These are phyloP conservation scores for Aspergillus oerlinghausenensis DNA, from an alignment of 2,329 filamentous ascomycete species.

Conservation along the genomic window DNA sequence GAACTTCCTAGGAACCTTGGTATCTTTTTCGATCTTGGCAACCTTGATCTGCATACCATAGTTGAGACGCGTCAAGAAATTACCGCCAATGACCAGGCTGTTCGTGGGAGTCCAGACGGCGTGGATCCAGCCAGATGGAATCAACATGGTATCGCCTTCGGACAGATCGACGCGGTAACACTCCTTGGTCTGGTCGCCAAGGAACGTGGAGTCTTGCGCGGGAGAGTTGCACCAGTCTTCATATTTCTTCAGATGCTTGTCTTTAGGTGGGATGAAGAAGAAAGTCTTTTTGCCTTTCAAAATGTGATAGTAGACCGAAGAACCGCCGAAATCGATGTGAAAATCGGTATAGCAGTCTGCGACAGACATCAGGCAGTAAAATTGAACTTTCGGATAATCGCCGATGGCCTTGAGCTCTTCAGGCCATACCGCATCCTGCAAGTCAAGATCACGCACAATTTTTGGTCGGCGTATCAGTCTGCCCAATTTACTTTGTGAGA, in stretches of 20 bases:
- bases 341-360: conserved; percentile 69
- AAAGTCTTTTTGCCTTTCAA: conserved; percentile 65
- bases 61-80: conserved; percentile 62
- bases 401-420: conserved; percentile 49
- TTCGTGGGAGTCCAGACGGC: conserved; percentile 67
- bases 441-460: conserved; percentile 59
- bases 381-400: conserved; percentile 61
- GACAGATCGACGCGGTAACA: conserved; percentile 63
- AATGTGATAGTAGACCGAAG: conserved; percentile 67
- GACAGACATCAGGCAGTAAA: conserved; percentile 67
- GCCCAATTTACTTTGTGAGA: conserved; percentile 60
- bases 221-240: conserved; percentile 67
- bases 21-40: conserved; percentile 62
- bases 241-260: conserved; percentile 65
- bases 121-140: conserved; percentile 68
- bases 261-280: conserved; percentile 66
- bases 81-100: conserved; percentile 66
- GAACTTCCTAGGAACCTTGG: conserved; percentile 62
- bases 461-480: conserved; percentile 59
- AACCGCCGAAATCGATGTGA: conserved; percentile 67
- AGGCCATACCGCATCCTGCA: conserved; percentile 51
- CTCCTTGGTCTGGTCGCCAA: conserved; percentile 61
- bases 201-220: conserved; percentile 62
- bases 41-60: conserved; percentile 64
- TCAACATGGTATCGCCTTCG: conserved; percentile 66